These are phyloP conservation scores for Alternaria incomplexa DNA, from an alignment of 2,329 filamentous ascomycete species.

Conservation along the genomic window DNA sequence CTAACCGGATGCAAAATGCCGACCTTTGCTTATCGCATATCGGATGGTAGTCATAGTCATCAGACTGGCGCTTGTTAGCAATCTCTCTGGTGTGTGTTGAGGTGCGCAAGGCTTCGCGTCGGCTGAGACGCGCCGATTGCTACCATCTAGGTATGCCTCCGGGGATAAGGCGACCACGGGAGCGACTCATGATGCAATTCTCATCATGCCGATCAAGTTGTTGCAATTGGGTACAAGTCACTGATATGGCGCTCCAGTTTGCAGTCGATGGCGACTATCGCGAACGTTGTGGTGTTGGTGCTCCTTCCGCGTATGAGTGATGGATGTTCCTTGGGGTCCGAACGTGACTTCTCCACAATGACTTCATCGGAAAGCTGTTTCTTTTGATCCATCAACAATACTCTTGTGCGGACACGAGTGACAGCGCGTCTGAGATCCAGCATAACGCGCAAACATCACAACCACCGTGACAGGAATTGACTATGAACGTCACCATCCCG, in stretches of 20 bases:
- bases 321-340: neutral
- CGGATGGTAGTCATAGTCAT: neutral
- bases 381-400: neutral
- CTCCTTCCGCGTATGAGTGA: neutral
- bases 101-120: neutral
- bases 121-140: neutral
- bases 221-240: neutral
- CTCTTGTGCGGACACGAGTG: neutral
- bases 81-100: neutral
- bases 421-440: neutral
- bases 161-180: neutral
- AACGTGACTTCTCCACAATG: constrained; percentile 15
- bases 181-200: neutral
- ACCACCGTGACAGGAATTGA: neutral
- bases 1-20: neutral
- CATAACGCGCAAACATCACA: neutral
- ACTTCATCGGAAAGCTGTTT: constrained; percentile 9
- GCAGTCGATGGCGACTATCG: neutral
- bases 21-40: neutral
- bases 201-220: too few relatives aligned
- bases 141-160: neutral
- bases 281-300: neutral
- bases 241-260: too few relatives aligned
- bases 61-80: neutral
- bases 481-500: neutral